Conservation (phyloP, 2,329 filamentous ascomycete genomes). For the Phialophora tarda region DNA sequence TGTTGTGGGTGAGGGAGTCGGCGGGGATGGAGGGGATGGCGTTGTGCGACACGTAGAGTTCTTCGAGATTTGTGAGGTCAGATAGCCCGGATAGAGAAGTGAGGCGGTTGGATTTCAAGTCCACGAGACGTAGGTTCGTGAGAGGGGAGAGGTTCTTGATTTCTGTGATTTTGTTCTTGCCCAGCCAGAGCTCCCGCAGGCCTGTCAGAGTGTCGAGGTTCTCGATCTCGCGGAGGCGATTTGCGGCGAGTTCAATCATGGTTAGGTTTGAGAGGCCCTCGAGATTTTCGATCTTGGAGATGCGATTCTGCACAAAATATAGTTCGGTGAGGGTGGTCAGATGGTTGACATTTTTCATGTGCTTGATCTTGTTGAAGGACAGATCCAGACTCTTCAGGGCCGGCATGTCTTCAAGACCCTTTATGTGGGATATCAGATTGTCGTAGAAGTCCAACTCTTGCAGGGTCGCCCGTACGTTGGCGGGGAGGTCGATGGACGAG, state of each 20-base stretch:
- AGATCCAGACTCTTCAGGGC: conserved; percentile 82
- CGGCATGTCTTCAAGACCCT: conserved; percentile 77
- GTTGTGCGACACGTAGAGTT: conserved; percentile 96
- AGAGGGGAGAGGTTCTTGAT: conserved; percentile 76
- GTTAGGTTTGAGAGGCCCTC: conserved; percentile 74
- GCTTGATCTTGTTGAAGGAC: conserved; percentile 99
- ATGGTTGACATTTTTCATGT: conserved; percentile 87
- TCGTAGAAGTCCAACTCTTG: conserved; percentile 94
- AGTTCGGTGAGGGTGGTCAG: conserved; percentile 79
- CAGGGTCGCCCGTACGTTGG: conserved; percentile 68
- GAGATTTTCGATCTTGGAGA: conserved; percentile 82
- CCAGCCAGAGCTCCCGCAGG: conserved; percentile 90
- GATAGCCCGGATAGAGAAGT: conserved; percentile 75
- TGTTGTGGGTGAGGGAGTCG: conserved; percentile 68
- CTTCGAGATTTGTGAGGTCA: conserved; percentile 77
- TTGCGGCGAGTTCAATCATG: conserved; percentile 89
- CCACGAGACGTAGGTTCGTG: conserved; percentile 81
- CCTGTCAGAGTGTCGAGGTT: conserved; percentile 78
- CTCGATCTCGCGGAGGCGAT: conserved; percentile 85
- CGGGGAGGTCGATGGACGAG: conserved; percentile 76
- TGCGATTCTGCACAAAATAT: conserved; percentile 95
- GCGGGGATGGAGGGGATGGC: conserved; percentile 72
- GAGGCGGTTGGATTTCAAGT: conserved; percentile 94
- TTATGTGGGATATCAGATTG: conserved; percentile 87
- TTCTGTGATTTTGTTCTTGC: conserved; percentile 93